phyloP scores from a whole-genome alignment of 345 rosid genomes.

The Adansonia digitata region DNA sequence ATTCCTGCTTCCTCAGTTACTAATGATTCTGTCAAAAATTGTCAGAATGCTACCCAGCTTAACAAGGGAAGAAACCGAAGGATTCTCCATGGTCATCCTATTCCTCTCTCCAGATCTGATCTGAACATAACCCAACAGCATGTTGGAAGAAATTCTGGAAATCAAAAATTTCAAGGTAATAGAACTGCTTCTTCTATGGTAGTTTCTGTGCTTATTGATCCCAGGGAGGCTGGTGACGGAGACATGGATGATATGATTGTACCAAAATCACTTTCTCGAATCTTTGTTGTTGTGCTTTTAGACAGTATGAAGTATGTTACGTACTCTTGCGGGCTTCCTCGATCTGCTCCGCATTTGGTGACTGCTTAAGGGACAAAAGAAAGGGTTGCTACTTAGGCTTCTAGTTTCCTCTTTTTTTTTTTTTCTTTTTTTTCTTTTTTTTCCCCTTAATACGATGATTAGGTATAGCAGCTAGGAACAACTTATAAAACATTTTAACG shows the following conservation, averaged over 20 bases:
- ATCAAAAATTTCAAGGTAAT: conserved; percentile 45
- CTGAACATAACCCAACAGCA: conserved; percentile 48
- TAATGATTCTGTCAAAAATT: conserved; percentile 39
- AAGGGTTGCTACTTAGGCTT: background rate
- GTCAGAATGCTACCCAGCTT: conserved; percentile 37
- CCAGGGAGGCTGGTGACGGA: conserved; percentile 76
- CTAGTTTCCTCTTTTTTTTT: too few species aligned
- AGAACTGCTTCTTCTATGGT: conserved; percentile 73
- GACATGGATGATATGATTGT: conserved; percentile 63
- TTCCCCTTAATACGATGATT: background rate
- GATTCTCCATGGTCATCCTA: conserved; percentile 54
- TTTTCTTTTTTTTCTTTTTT: background rate
- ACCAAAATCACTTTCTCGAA: conserved; percentile 76
- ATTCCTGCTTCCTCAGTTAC: conserved; percentile 63
- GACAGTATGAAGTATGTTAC: conserved; percentile 94
- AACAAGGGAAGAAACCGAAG: conserved; percentile 61
- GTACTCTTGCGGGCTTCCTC: conserved; percentile 84
- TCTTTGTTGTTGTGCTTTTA: conserved; percentile 87
- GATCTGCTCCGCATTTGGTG: conserved; percentile 64
- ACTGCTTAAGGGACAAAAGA: conserved; percentile 32
- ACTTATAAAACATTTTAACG: background rate
- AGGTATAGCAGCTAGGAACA: background rate
- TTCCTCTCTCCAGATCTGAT: conserved; percentile 48
- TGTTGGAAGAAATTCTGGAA: conserved; percentile 30
- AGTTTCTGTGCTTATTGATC: conserved; percentile 93